A percentile compares a stretch with the other conserved stretches of the same genome.
phyloP scores from a whole-genome alignment of 371 early-diverging fungal species.

The Saksenaea oblongispora region DNA sequence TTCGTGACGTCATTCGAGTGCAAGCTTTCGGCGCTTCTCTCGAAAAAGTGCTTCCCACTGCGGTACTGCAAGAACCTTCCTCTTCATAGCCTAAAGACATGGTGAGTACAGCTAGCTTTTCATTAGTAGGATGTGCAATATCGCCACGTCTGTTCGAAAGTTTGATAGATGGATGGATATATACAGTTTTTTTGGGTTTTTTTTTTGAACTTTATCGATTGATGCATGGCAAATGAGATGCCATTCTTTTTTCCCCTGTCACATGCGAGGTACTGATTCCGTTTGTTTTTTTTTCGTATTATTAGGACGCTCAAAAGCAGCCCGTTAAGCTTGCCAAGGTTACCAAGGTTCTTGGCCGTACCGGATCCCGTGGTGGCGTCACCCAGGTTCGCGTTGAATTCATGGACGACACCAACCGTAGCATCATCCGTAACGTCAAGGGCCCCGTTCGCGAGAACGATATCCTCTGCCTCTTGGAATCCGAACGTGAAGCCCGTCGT shows the following conservation, averaged over 20 bases:
- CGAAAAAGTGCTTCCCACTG: too few species aligned
- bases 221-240: not conserved
- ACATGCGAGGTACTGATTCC: not conserved
- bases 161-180: not conserved
- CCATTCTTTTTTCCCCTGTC: not conserved
- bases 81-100: constrained; percentile 2
- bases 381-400: constrained; percentile 99
- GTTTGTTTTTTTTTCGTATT: not conserved
- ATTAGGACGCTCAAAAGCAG: constrained; percentile 70
- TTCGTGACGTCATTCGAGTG: too few species aligned
- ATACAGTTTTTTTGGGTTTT: not conserved
- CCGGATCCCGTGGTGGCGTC: constrained; percentile 98
- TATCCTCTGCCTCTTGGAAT: constrained; percentile 95
- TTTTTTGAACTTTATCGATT: not conserved
- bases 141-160: not conserved
- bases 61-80: not conserved
- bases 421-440: constrained; percentile 99
- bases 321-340: constrained; percentile 93
- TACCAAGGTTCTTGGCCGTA: constrained; percentile 96
- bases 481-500: constrained; percentile 99
- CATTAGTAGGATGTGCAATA: not conserved
- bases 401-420: constrained; percentile 92
- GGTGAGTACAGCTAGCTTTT: not conserved
- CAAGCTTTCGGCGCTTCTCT: too few species aligned
- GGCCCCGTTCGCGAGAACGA: constrained; percentile 98